These are phyloP conservation scores for Daldinia caldariorum DNA, from an alignment of 495 filamentous ascomycete species.

Conservation along the genomic window DNA sequence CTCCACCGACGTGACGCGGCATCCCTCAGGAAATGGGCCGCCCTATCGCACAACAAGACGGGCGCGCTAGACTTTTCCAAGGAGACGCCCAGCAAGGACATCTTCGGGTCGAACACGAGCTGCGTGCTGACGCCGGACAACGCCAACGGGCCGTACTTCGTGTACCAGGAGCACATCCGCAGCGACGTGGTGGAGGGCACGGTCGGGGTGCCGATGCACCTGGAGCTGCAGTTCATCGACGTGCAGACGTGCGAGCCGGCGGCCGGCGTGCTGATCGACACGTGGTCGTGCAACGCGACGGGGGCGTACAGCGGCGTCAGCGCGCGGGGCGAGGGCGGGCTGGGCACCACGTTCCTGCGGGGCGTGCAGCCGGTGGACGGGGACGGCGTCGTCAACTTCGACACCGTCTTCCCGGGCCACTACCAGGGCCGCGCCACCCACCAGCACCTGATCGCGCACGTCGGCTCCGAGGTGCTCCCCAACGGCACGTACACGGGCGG, in stretches of 20 bases:
- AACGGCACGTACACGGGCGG: constrained; percentile 62
- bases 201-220: constrained; percentile 60
- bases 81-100: constrained; percentile 56
- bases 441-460: constrained; percentile 64
- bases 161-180: constrained; percentile 60
- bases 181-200: constrained; percentile 58
- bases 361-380: constrained; percentile 61
- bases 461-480: constrained; percentile 51
- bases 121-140: constrained; percentile 54
- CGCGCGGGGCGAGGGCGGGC: constrained; percentile 49
- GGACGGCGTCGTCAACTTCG: constrained; percentile 66
- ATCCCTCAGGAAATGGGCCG: constrained; percentile 51
- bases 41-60: constrained; percentile 50
- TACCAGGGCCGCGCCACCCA: constrained; percentile 69
- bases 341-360: constrained; percentile 61
- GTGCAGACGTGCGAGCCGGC: constrained; percentile 64
- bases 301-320: constrained; percentile 62
- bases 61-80: constrained; percentile 48
- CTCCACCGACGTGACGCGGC: constrained; percentile 55
- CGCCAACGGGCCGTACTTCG: constrained; percentile 57
- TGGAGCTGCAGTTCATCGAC: constrained; percentile 68
- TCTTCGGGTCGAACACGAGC: constrained; percentile 59
- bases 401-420: constrained; percentile 69
- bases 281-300: constrained; percentile 68
- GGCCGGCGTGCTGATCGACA: constrained; percentile 61